Base-by-base conservation (phyloP, 2,329 filamentous ascomycete genomes). In the Trichoderma sp. region DNA sequence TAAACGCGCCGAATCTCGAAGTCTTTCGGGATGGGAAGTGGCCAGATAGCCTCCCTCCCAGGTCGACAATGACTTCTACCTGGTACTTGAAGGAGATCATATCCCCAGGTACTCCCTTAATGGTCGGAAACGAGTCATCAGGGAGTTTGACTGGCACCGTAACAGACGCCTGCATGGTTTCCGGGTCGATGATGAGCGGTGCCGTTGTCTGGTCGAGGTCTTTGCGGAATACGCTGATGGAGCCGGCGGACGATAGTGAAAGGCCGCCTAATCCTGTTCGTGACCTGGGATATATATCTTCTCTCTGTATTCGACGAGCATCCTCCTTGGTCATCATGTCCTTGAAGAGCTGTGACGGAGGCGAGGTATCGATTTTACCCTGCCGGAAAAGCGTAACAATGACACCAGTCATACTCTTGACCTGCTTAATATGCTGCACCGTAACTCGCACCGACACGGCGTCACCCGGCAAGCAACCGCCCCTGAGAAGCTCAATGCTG, bases 71-170 rank as follows among this genome's bases (percentile, higher is more conserved):
- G 3, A 98, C 94, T 83, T 99, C 97, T 24, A 98, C 89, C 79
- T 95, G 94, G 81, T 99, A 98, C 79, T 93, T 94, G 86, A 99
- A 98, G 79, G 93, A 95, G 78, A 99, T 97, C 92, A 98, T 97
- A 41, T 94, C 93, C 4, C 96, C 95, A 0, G 97, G 97, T 0
- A 98, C 95, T 73, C 92, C 93, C 33, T 91, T 92, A 77, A 98
- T 98, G 2, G 95, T 98, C 0, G 97, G 96, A 79, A 98, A 98
- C 0, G 92, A 92, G 80, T 98, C 94, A 77, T 97, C 95, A 0
- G 97, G 97, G 3, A 98, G 91, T 79, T 94, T 92, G 18, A 99
- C 91, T 3, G 93, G 93, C 4, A 95, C 93, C 18, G 93, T 97
- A 59, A 98, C 91, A 63, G 93, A 93, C 1, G 95, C 92, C 24